Base-by-base conservation (phyloP, 371 early-diverging fungal species). In the Blyttiomyces sp. region DNA sequence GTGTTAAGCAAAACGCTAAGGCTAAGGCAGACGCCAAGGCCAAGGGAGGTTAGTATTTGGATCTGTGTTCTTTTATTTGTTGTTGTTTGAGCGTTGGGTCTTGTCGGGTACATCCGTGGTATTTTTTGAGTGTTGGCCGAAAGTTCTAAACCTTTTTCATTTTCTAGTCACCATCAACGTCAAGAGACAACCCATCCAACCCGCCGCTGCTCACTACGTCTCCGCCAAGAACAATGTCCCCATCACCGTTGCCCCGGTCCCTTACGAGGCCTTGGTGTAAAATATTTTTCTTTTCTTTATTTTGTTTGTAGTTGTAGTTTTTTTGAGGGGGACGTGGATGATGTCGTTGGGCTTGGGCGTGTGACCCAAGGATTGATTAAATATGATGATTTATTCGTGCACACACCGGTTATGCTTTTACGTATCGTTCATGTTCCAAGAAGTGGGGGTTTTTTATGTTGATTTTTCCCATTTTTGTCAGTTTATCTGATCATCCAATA, bases 1-100 rank as follows among this genome's bases (percentile, higher is more conserved):
- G 99, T 80, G 96, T 96, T 73, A 92, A 93, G 86, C 86, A 88
- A 71, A 96, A 96, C 85, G 89, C 88, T 35, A 83, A 84, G 66
- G 82, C 84, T 73, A 86, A 87, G 82, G 84, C 86, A 83, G 89
- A 89, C 59, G 92, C 95, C 61, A 78, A 69, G 79, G 76, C 63
- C 50, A 79, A 78, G 67, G 89, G 83, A 54, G 71, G 81, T 61
- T 70, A 71, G 80, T 61, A 19, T 27, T 19, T 35, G 9, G 36
- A n/a, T 16, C 6, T 42, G 36, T 19, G 21, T 19, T 53, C 9
- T 50, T 50, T 19, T 30, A 28, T 11, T 16, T 35, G 23, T 53
- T n/a, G n/a, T n/a, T n/a, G n/a, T n/a, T n/a, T n/a, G n/a, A n/a
- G n/a, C n/a, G n/a, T n/a, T 39, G 39, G 11, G 39, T 39, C 39